Conservation (phyloP, 768 basidiomycete species). For the Lentinula aciculospora region DNA sequence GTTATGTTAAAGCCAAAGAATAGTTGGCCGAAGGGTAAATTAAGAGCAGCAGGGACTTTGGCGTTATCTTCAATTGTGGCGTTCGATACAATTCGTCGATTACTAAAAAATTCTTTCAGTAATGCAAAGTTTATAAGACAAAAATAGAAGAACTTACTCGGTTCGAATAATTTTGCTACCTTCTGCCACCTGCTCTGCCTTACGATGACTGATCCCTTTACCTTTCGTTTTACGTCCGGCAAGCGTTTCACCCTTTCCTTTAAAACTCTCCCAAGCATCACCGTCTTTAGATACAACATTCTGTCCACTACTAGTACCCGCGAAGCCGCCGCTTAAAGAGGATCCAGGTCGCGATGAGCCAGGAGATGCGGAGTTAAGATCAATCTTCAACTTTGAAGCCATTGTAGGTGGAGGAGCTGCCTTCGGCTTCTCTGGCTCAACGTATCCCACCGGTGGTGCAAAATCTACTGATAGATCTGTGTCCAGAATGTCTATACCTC, state of each 20-base stretch:
- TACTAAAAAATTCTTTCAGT: conserved; percentile 40
- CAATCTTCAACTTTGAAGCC: conserved; percentile 96
- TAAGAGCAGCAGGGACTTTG: conserved; percentile 85
- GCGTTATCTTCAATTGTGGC: conserved; percentile 65
- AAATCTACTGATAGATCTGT: conserved; percentile 99
- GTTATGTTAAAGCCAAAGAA: conserved; percentile 94
- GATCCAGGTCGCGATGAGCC: conserved; percentile 81
- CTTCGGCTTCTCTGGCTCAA: conserved; percentile 87
- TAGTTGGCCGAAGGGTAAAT: conserved; percentile 87
- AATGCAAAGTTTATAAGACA: not conserved
- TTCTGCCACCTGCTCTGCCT: conserved; percentile 71
- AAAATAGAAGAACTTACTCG: conserved; percentile 52
- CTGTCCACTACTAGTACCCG: conserved; percentile 40
- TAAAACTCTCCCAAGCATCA: conserved; percentile 93
- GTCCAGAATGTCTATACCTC: conserved; percentile 86
- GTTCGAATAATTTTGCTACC: conserved; percentile 88
- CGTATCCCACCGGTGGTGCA: conserved; percentile 87
- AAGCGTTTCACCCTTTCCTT: conserved; percentile 89
- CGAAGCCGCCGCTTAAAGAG: conserved; percentile 63
- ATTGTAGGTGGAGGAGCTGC: conserved; percentile 82
- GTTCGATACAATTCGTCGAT: conserved; percentile 80
- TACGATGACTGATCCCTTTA: conserved; percentile 82
- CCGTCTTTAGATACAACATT: conserved; percentile 66
- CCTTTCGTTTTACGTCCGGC: conserved; percentile 92
- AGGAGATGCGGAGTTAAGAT: conserved; percentile 80